phyloP scores from a whole-genome alignment of 495 filamentous ascomycete species.

The Aspergillus ellipticus region DNA sequence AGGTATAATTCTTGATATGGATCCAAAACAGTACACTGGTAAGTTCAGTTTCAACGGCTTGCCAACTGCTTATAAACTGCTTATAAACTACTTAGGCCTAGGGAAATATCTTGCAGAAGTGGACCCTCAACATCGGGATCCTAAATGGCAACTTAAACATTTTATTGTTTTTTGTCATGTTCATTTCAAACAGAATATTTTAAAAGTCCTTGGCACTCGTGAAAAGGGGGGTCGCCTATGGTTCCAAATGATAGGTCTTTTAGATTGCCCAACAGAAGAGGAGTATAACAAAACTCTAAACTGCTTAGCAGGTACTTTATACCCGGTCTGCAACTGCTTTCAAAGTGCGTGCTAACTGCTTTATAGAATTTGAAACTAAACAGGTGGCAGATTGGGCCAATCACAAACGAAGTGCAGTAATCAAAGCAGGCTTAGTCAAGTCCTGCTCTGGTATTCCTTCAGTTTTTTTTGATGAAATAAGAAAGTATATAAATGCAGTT shows the following conservation, averaged over 20 bases:
- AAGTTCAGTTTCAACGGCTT: no score
- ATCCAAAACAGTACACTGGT: constrained; percentile 6
- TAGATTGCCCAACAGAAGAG: constrained; percentile 1
- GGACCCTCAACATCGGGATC: constrained; percentile 2
- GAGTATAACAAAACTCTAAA: constrained; percentile 7
- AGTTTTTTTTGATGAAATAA: constrained; percentile 8
- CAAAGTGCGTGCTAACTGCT: constrained; percentile 3
- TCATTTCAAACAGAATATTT: constrained; percentile 1
- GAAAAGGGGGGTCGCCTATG: constrained; percentile 2
- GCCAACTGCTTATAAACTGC: constrained; percentile 1
- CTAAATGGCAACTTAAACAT: background rate
- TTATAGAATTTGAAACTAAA: constrained; percentile 2
- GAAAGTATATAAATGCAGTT: constrained; percentile 13
- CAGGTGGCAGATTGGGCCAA: constrained; percentile 9
- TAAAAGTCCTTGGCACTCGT: constrained; percentile 4
- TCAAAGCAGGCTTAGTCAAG: constrained; percentile 11
- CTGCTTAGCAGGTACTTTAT: constrained; percentile 4
- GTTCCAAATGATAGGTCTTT: constrained; percentile 7
- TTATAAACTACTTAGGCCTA: constrained; percentile 4
- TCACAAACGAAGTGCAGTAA: constrained; percentile 6
- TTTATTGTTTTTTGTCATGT: constrained; percentile 7
- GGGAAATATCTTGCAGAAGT: constrained; percentile 3
- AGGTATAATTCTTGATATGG: constrained; percentile 12
- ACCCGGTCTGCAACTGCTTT: no score
- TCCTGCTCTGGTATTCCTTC: constrained; percentile 10